A percentile compares a stretch with the other conserved stretches of the same genome.
Evolutionary conservation across 2,329 filamentous ascomycete genomes (phyloP).

Genomic region (Alternaria consortialis): DNA sequence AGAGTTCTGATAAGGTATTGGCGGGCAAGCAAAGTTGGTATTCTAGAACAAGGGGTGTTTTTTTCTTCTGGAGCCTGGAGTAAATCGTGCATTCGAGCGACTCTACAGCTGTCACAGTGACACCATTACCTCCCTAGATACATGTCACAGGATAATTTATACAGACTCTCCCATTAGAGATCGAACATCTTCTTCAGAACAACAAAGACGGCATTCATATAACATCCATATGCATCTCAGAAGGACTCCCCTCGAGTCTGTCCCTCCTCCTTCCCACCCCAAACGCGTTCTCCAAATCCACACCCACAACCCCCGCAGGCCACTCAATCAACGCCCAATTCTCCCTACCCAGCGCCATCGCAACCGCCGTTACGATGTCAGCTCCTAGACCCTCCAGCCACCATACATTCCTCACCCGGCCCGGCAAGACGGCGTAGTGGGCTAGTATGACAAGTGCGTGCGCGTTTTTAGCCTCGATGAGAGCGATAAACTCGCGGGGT

Average conservation of each 20-base stretch:
- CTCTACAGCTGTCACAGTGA: background rate
- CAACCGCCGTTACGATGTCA: conserved; percentile 44
- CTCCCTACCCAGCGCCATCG: conserved; percentile 43
- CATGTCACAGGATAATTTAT: background rate
- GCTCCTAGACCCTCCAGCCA: conserved; percentile 48
- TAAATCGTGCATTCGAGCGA: background rate
- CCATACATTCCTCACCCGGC: conserved; percentile 46
- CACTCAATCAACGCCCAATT: conserved; percentile 44
- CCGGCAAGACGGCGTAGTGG: conserved; percentile 50
- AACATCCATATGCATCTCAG: conserved; percentile 40
- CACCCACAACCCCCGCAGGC: conserved; percentile 40
- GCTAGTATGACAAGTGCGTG: conserved; percentile 51
- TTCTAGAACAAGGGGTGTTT: no score
- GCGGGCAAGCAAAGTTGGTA: no score
- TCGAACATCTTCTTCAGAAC: background rate
- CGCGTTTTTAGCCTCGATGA: conserved; percentile 41
- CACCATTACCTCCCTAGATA: background rate
- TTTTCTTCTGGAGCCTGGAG: background rate
- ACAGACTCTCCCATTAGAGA: background rate
- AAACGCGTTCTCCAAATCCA: conserved; percentile 39
- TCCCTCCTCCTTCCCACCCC: conserved; percentile 25
- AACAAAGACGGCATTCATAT: conserved; percentile 23
- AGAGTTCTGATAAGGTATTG: no score
- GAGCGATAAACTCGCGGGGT: conserved; percentile 39
- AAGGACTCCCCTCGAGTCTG: conserved; percentile 27